Base-by-base conservation (phyloP, 1,284 basidiomycete species). In the Sporisorium scitamineum region DNA sequence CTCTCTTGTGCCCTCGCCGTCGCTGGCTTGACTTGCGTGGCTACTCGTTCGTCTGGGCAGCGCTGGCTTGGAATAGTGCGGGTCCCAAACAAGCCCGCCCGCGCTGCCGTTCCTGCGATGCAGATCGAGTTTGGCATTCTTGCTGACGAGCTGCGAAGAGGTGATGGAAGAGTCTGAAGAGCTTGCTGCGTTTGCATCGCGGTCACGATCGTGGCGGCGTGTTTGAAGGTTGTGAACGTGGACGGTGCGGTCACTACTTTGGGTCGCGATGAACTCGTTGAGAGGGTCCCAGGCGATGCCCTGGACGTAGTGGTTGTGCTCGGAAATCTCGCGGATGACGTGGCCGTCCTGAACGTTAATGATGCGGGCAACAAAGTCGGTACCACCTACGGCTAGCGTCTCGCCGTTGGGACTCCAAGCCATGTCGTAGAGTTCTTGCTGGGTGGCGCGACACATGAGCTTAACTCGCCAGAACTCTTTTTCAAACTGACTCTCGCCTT, bases 341-440 rank as follows among this genome's bases (percentile, higher is more conserved):
- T 76, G 65, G 20, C 82, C 94, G 83, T 95, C 93, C 20, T 87
- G 88, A 3, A 91, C 88, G 22, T 91, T 90, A 86, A 93, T 95
- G 60, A 97, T 91, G 51, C 94, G 88, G 0, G 95, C 95, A 3
- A 92, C 93, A 83, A 98, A 97, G 86, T 99, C 97, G 5, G 96
- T 98, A 80, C 94, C 95, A 10, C 96, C 96, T 14, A 94, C 92
- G 55, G 98, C 90, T 66, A 99, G 90, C 76, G 93, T 95, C 79
- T 96, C 93, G 51, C 95, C 94, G 26, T 93, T 92, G 0, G 97
- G 97, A 74, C 94, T 95, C 96, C 96, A 99, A 0, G 95, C 94
- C 50, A 99, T 88, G 85, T 99, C 96, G 85, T 99, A 98, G 13
- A 99, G 94, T 86, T 98, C 95, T 48, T 79, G 76, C 42, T 77